A percentile compares a stretch with the other conserved stretches of the same genome.
phyloP scores from a whole-genome alignment of 495 filamentous ascomycete species.

The Coniosporium apollinis region DNA sequence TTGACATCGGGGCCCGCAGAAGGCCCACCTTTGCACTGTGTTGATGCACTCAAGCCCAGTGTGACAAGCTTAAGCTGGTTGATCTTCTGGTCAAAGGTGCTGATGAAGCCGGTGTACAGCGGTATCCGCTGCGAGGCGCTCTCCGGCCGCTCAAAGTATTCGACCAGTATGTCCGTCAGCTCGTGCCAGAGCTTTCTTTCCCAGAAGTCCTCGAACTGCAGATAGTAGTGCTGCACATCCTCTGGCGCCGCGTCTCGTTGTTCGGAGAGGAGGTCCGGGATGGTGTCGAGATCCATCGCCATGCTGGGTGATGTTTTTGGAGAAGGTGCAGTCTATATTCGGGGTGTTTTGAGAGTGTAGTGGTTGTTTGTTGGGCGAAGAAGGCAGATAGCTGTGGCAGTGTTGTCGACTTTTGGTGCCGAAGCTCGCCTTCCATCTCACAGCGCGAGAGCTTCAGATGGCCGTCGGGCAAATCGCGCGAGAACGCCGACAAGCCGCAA shows the following conservation, averaged over 20 bases:
- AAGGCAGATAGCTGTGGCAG: too few species aligned
- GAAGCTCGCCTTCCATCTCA: too few species aligned
- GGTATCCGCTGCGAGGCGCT: slow-evolving; percentile 72
- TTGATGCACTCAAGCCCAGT: slow-evolving; percentile 69
- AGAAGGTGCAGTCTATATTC: too few species aligned
- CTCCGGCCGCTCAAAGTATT: slow-evolving; percentile 71
- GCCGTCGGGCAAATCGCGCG: too few species aligned
- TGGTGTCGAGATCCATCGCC: slow-evolving; percentile 63
- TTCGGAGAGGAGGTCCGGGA: slow-evolving; percentile 79
- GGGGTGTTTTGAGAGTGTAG: too few species aligned
- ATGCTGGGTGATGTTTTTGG: slow-evolving; percentile 9
- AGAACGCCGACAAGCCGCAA: too few species aligned
- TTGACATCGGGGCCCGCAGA: slow-evolving; percentile 10
- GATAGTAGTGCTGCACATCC: slow-evolving; percentile 71
- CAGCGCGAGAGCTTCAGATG: too few species aligned
- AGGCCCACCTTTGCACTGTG: slow-evolving; percentile 64
- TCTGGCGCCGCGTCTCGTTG: slow-evolving; percentile 72
- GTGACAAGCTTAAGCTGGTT: slow-evolving; percentile 95
- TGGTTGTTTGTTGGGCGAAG: too few species aligned
- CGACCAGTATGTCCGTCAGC: slow-evolving; percentile 73
- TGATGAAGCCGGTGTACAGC: slow-evolving; percentile 86
- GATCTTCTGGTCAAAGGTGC: slow-evolving; percentile 93
- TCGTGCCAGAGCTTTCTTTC: slow-evolving; percentile 99
- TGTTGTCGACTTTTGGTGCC: too few species aligned
- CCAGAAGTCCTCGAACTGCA: slow-evolving; percentile 93